Evolutionary conservation across 495 filamentous ascomycete genomes (phyloP).

Genomic region (Penicillium dipodomyicola): DNA sequence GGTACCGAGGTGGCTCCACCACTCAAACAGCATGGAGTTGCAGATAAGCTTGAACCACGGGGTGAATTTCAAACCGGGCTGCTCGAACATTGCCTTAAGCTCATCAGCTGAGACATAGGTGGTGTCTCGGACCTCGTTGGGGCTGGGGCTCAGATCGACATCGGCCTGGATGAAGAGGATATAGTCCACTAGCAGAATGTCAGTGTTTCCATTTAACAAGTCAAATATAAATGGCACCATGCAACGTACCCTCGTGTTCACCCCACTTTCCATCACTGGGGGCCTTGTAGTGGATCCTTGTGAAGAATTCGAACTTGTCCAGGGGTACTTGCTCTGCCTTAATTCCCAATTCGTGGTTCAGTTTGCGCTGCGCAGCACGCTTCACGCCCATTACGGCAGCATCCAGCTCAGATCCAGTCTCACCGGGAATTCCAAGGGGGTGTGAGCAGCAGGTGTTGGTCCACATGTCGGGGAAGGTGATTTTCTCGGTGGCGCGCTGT

Average conservation of each 20-base stretch:
- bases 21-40: constrained; percentile 94
- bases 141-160: constrained; percentile 75
- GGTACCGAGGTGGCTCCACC: constrained; percentile 87
- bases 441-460: constrained; percentile 99
- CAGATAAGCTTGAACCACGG: constrained; percentile 99
- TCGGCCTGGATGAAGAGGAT: constrained; percentile 97
- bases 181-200: constrained; percentile 74
- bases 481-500: constrained; percentile 94
- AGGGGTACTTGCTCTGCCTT: constrained; percentile 85
- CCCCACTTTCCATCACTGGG: constrained; percentile 98
- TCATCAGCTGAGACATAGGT: constrained; percentile 80
- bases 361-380: constrained; percentile 85
- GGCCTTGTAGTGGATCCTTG: constrained; percentile 96
- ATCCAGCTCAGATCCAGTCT: constrained; percentile 82
- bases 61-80: constrained; percentile 79
- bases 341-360: constrained; percentile 94
- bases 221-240: background rate
- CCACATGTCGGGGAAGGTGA: constrained; percentile 99
- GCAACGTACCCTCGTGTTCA: constrained; percentile 87
- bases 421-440: constrained; percentile 83
- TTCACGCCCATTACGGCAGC: constrained; percentile 81
- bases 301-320: constrained; percentile 90
- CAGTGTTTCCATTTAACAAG: constrained; percentile 8
- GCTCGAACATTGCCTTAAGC: constrained; percentile 79
- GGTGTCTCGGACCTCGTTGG: constrained; percentile 83